Evolutionary conservation across 139 green algal genomes (phyloP).

Genomic region (Trebouxia sp.): DNA sequence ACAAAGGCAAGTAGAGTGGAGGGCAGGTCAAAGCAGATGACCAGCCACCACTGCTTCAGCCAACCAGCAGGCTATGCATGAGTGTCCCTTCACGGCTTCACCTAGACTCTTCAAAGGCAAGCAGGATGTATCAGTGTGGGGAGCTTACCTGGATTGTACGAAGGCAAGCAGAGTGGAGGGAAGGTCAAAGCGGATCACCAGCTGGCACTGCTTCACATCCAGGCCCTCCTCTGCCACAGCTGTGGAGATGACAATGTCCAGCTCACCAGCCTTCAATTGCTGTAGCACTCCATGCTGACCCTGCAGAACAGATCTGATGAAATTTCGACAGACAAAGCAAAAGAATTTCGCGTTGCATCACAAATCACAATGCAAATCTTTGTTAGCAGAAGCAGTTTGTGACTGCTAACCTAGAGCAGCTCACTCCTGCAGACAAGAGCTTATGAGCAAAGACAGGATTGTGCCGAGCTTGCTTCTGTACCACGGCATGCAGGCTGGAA

Average conservation of each 20-base stretch:
- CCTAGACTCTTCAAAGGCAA: too few relatives aligned
- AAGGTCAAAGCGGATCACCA: slow-evolving; percentile 55
- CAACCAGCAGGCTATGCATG: too few relatives aligned
- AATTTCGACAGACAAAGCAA: too few relatives aligned
- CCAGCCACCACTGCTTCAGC: slow-evolving; percentile 53
- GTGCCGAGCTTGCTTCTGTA: too few relatives aligned
- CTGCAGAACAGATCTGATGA: slow-evolving; percentile 35
- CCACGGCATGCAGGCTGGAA: too few relatives aligned
- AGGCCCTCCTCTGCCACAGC: slow-evolving; percentile 60
- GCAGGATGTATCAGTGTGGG: too few relatives aligned
- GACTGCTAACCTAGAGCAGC: too few relatives aligned
- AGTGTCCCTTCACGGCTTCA: too few relatives aligned
- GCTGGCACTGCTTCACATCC: slow-evolving; percentile 52
- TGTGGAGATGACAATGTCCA: slow-evolving; percentile 52
- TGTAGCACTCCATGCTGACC: slow-evolving; percentile 41
- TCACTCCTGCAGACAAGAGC: too few relatives aligned
- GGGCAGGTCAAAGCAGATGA: slow-evolving; percentile 52
- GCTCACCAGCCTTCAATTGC: slow-evolving; percentile 35
- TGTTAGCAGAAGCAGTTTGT: background rate
- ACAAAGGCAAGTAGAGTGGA: slow-evolving; percentile 34
- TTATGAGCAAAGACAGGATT: too few relatives aligned
- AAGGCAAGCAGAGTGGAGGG: slow-evolving; percentile 39
- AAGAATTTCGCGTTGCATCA: too few relatives aligned
- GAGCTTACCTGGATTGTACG: slow-evolving; percentile 32
- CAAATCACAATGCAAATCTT: background rate